Evolutionary conservation across 2,329 filamentous ascomycete genomes (phyloP).

Genomic region (Penicillium sp.): DNA sequence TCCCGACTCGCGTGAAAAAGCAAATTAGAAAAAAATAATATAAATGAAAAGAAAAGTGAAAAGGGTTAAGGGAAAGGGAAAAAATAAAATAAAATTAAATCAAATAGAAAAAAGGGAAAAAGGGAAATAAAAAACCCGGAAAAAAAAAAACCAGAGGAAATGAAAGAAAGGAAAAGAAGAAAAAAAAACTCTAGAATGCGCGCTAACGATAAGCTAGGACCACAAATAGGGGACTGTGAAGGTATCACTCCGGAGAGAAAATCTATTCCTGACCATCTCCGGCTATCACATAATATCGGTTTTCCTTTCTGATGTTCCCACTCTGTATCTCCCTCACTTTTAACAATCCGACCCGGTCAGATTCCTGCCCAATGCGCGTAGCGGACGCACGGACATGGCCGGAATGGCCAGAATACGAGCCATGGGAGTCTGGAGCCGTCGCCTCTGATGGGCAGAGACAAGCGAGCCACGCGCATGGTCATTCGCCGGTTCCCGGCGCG

Average conservation of each 20-base stretch:
- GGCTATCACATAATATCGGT: neutral
- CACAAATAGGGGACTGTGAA: neutral
- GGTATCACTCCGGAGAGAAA: conserved; percentile 8
- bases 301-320: too few relatives aligned
- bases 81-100: neutral
- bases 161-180: neutral
- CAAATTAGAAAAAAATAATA: neutral
- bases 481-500: conserved; percentile 11
- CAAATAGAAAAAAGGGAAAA: neutral
- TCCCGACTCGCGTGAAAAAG: conserved; percentile 5
- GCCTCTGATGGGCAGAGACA: conserved; percentile 15
- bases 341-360: neutral
- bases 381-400: conserved; percentile 17
- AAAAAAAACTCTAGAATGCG: neutral
- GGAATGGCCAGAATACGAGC: conserved; percentile 24
- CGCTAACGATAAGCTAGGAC: neutral
- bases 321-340: too few relatives aligned
- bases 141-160: neutral
- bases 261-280: conserved; percentile 4
- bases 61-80: neutral
- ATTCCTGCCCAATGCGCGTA: conserved; percentile 16
- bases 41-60: neutral
- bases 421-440: conserved; percentile 6
- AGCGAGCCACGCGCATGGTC: conserved; percentile 13
- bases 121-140: too few relatives aligned